Base-by-base conservation (phyloP, 768 basidiomycete genomes). In the Pleurotus platypus region DNA sequence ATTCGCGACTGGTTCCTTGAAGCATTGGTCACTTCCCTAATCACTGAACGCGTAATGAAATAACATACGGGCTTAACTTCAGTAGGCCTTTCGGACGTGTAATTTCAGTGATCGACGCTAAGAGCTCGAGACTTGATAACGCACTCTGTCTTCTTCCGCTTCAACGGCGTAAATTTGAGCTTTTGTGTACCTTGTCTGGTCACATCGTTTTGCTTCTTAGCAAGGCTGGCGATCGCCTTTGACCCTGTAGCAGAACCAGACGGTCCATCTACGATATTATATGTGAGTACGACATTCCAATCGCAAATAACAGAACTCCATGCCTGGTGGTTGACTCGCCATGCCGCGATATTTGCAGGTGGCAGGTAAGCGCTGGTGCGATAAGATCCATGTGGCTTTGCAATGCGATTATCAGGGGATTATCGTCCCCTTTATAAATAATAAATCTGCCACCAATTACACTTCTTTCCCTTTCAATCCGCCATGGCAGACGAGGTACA, bases 161-260 rank as follows among this genome's bases (percentile, higher is more conserved):
- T 54, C 38, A 54, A 42, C 0, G 90, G 90, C 6, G 87, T 83
- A 62, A 92, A 92, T 68, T 89, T 91, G 70, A 91, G 81, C 67
- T 84, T 92, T 64, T 85, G 84, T 1, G 86, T 78, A 45, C 89
- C 88, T 58, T 87, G 82, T 42, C 89, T 78, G 13, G 89, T 91
- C 49, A 87, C 82, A 70, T 90, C 88, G 46, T 78, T 69, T 53
- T 83, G 73, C 73, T 82, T 86, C 75, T 87, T 92, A 0, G 87
- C 88, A 47, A 91, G 78, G 70, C 86, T 90, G 20, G 81, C 82
- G 49, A 92, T 90, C 13, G 86, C 90, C 67, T 87, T 91, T 53
- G 82, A 72, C 2, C 67, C 64, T 38, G 72, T 65, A 16, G 64
- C 62, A 2, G 69, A 62, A 50, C 67, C 62, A 42, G 75, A 72